A percentile compares a stretch with the other conserved stretches of the same genome.
Conservation (phyloP, 768 basidiomycete species). For the Sarcomyxa edulis region DNA sequence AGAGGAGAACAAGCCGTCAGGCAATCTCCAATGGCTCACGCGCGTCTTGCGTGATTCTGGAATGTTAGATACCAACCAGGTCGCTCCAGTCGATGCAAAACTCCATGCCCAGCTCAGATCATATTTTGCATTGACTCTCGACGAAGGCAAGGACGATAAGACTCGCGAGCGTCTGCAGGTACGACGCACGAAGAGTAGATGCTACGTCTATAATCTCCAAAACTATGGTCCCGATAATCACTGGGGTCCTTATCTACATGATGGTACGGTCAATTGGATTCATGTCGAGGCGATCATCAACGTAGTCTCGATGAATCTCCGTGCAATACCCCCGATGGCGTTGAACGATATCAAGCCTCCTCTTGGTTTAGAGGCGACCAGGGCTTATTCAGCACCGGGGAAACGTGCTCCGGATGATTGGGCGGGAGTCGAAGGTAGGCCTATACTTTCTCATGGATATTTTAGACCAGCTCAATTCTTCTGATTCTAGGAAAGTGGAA, state of each 20-base stretch:
- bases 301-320: constrained; percentile 47
- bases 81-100: constrained; percentile 6
- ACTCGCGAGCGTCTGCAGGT: constrained; percentile 20
- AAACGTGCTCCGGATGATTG: constrained; percentile 43
- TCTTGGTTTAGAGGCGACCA: constrained; percentile 42
- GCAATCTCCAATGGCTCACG: constrained; percentile 42
- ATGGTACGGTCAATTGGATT: constrained; percentile 51
- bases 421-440: constrained; percentile 63
- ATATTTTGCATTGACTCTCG: constrained; percentile 41
- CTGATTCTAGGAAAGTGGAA: constrained; percentile 52
- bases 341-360: constrained; percentile 39
- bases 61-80: constrained; percentile 22
- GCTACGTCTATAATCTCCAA: constrained; percentile 59
- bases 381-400: constrained; percentile 51
- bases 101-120: constrained; percentile 41
- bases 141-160: constrained; percentile 23
- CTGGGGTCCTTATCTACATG: constrained; percentile 55
- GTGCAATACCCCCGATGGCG: constrained; percentile 30
- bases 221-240: constrained; percentile 45
- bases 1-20: constrained; percentile 23
- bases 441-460: background rate
- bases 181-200: constrained; percentile 44
- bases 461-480: background rate
- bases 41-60: constrained; percentile 31
- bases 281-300: constrained; percentile 57